A percentile compares a stretch with the other conserved stretches of the same genome.
Evolutionary conservation across 208 protist genomes (phyloP).

Genomic region (Trypanosoma conorhini): DNA sequence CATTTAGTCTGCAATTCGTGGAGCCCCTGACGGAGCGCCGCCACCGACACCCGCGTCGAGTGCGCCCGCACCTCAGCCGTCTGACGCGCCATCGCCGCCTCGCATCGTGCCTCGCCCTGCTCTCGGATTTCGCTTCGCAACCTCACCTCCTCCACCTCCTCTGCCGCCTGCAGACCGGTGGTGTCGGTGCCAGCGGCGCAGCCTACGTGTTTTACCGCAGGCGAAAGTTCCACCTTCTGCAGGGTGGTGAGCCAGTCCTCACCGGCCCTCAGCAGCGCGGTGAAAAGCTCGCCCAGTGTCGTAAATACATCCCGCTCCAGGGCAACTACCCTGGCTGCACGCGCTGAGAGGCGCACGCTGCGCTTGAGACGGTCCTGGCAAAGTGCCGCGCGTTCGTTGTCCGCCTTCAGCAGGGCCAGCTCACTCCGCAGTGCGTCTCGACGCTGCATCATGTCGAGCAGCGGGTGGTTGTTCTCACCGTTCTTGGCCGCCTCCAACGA

Average conservation of each 20-base stretch:
- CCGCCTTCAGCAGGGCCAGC: not conserved
- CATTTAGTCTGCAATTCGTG: slow-evolving; percentile 1
- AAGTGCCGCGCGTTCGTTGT: slow-evolving; percentile 10
- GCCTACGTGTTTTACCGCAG: not conserved
- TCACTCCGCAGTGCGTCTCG: slow-evolving; percentile 16
- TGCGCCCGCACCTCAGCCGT: not conserved
- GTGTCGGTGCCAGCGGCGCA: not conserved
- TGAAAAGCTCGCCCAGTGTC: not conserved
- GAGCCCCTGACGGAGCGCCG: not conserved
- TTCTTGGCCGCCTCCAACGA: not conserved
- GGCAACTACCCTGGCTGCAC: not conserved
- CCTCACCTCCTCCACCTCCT: not conserved
- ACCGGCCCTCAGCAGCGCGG: not conserved
- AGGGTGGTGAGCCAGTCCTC: slow-evolving; percentile 9
- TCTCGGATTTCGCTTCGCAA: not conserved
- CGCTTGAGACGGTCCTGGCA: not conserved
- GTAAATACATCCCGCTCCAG: slow-evolving; percentile 8
- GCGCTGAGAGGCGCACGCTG: not conserved
- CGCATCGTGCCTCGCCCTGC: not conserved
- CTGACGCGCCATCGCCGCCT: not conserved
- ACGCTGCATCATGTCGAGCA: not conserved
- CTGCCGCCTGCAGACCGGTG: not conserved
- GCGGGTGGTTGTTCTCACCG: not conserved
- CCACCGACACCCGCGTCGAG: not conserved
- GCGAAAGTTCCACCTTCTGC: not conserved